phyloP scores from a whole-genome alignment of 192 early-diverging fungal species.

The Chytriomyces hyalinus region DNA sequence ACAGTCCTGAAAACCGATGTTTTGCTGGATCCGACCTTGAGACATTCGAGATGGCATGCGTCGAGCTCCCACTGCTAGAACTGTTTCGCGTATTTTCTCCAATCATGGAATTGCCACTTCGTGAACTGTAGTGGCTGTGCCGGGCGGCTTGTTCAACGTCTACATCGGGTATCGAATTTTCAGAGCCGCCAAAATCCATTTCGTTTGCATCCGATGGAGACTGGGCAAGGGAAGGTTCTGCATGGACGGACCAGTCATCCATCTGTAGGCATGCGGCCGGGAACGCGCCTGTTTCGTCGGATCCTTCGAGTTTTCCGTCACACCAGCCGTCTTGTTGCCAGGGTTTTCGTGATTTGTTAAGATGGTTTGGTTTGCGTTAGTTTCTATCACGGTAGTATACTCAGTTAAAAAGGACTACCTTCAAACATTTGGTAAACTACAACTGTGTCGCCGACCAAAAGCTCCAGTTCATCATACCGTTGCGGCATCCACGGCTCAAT shows the following conservation, averaged over 20 bases:
- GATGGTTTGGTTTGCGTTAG: background rate
- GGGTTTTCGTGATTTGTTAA: background rate
- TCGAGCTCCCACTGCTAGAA: background rate
- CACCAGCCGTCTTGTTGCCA: conserved; percentile 21
- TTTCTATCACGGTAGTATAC: no score
- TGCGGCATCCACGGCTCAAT: conserved; percentile 29
- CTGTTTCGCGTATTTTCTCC: background rate
- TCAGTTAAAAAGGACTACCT: background rate
- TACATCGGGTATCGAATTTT: background rate
- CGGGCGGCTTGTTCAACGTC: background rate
- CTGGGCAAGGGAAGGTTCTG: background rate
- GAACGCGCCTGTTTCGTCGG: conserved; percentile 27
- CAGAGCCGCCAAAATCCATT: background rate
- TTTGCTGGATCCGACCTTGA: background rate
- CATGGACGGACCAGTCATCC: background rate
- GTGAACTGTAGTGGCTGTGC: background rate
- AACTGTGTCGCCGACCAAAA: conserved; percentile 25
- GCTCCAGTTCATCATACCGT: conserved; percentile 31
- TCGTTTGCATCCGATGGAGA: background rate
- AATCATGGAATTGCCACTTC: background rate
- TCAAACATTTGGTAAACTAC: conserved; percentile 31
- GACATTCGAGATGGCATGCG: background rate
- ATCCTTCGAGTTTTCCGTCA: conserved; percentile 20
- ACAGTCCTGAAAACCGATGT: conserved; percentile 9
- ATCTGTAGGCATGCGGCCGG: conserved; percentile 8